Base-by-base conservation (phyloP, 345 rosid species). In the Salix caprea region DNA sequence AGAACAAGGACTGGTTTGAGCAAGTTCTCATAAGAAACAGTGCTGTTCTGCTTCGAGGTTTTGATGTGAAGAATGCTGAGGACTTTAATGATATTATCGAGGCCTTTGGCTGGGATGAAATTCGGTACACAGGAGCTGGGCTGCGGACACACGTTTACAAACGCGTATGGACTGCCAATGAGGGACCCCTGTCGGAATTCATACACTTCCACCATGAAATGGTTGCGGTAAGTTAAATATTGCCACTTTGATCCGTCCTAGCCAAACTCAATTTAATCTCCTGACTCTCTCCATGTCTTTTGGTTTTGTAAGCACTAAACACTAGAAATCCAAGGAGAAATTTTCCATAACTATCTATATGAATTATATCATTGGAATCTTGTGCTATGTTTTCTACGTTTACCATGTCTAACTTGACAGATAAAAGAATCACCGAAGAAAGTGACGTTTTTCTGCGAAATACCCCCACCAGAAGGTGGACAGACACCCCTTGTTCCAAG, bases 401-500 rank as follows among this genome's bases (percentile, higher is more conserved):
- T 46, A 46, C 50, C 50, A 46, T 13, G 50, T 46, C 50, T 46
- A 46, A 46, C 50, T 46, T 46, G 50, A 61, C 82, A 90, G 92
- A 84, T 89, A 42, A 83, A 79, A 71, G 92, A 87, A 37, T 70
- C 1, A 69, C 94, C 91, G 0, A 82, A 80, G 81, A 85, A 81
- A 44, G 81, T 90, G 21, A 37, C 89, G 2, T 81, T 90, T 4
- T 89, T 75, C 85, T 90, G 94, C 58, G 91, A 89, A 81, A 80
- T 89, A 46, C 89, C 94, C 6, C 86, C 94, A 1, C 91, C 89
- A 1, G 88, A 85, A 64, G 94, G 92, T 13, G 90, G 94, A 34
- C 67, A 91, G 86, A 91, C 94, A 7, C 94, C 92, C 2, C 84
- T 91, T 64, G 94, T 91, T 67, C 94, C 94, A 28, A 89, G 94